Percentiles rank a stretch among this genome's conserved stretches.
These are phyloP conservation scores for Leptographium wingfieldii DNA, from an alignment of 2,329 filamentous ascomycete species.

Conservation along the genomic window DNA sequence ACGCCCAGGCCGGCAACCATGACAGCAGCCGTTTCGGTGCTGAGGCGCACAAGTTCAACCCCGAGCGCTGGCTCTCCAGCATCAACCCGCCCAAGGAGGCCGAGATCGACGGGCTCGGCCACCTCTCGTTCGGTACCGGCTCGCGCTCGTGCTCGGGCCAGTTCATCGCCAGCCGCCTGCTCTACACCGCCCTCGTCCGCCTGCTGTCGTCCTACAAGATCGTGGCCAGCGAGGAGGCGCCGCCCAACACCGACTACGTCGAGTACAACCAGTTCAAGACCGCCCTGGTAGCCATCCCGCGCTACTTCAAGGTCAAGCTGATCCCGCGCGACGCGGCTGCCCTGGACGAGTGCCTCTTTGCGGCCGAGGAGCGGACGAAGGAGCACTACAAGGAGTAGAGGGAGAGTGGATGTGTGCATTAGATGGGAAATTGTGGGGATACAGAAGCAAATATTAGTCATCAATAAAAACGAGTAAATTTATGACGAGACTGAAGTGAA, in stretches of 20 bases:
- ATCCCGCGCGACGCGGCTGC: conserved; percentile 5
- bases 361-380: conserved; percentile 6
- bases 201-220: conserved; percentile 24
- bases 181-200: conserved; percentile 47
- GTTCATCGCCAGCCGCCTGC: conserved; percentile 50
- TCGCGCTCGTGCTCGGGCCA: conserved; percentile 51
- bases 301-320: conserved; percentile 11
- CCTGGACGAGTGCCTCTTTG: conserved; percentile 4
- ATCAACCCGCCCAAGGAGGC: conserved; percentile 7
- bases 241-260: conserved; percentile 28
- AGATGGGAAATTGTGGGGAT: no score
- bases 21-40: conserved; percentile 53
- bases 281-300: conserved; percentile 10
- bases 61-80: conserved; percentile 50
- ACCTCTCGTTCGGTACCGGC: conserved; percentile 51
- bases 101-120: conserved; percentile 35
- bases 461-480: no score
- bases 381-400: conserved; percentile 11
- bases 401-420: neutral
- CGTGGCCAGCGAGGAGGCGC: conserved; percentile 50
- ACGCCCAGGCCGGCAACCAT: conserved; percentile 63
- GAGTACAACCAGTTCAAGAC: conserved; percentile 13
- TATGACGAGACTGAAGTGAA: no score
- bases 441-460: no score
- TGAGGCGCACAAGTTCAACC: conserved; percentile 48